phyloP scores from a whole-genome alignment of 805 yeast genomes.

The Saturnispora kantuleensis region DNA sequence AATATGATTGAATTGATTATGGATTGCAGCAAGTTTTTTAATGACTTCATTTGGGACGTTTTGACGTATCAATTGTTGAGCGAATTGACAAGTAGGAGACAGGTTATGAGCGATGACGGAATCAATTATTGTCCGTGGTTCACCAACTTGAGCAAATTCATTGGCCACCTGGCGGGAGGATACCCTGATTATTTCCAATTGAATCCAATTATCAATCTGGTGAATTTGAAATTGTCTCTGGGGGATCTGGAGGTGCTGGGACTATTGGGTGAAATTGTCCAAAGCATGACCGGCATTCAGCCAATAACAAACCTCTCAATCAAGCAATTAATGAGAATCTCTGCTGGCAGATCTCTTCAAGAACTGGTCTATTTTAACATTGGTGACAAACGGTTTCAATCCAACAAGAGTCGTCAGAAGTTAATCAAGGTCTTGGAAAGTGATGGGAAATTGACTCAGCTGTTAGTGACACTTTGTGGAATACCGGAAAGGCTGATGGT shows the following conservation, averaged over 20 bases:
- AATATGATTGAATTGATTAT: conserved; percentile 73
- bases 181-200: conserved; percentile 48
- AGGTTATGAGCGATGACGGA: conserved; percentile 66
- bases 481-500: conserved; percentile 33
- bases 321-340: conserved; percentile 54
- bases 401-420: conserved; percentile 37
- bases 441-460: conserved; percentile 43
- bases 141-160: conserved; percentile 68
- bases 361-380: conserved; percentile 47
- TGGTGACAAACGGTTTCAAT: conserved; percentile 44
- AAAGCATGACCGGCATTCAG: conserved; percentile 72
- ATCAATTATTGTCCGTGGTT: conserved; percentile 77
- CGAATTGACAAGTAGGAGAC: conserved; percentile 61
- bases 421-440: conserved; percentile 38
- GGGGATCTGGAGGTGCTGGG: conserved; percentile 30
- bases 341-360: conserved; percentile 52
- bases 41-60: conserved; percentile 76
- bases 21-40: conserved; percentile 67
- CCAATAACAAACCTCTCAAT: conserved; percentile 56
- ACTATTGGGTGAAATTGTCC: conserved; percentile 56
- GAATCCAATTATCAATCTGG: conserved; percentile 46
- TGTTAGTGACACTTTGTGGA: conserved; percentile 54
- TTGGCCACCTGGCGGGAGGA: conserved; percentile 57
- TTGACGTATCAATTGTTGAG: conserved; percentile 62
- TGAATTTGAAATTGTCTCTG: conserved; percentile 34